phyloP scores from a whole-genome alignment of 2,329 filamentous ascomycete species.

The Claviceps arundinis region DNA sequence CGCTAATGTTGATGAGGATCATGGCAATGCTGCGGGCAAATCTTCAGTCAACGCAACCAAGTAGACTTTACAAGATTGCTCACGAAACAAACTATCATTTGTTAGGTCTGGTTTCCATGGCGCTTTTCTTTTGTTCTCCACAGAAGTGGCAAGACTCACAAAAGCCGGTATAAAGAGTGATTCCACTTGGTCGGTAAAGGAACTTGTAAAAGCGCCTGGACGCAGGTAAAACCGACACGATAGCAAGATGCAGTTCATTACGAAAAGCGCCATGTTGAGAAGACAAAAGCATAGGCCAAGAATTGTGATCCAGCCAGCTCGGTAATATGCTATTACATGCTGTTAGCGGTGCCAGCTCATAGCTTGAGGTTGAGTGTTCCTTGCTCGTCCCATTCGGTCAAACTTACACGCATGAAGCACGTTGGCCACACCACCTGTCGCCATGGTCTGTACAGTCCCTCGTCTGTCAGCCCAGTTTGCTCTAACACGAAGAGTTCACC shows the following conservation, averaged over 20 bases:
- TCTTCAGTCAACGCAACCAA: background rate
- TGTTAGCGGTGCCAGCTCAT: background rate
- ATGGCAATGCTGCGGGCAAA: slow-evolving; percentile 40
- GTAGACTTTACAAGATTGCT: slow-evolving; percentile 10
- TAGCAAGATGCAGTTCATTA: slow-evolving; percentile 50
- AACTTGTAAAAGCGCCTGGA: slow-evolving; percentile 56
- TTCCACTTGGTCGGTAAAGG: slow-evolving; percentile 65
- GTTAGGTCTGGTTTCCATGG: background rate
- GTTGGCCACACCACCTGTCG: slow-evolving; percentile 43
- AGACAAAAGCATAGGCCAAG: slow-evolving; percentile 50
- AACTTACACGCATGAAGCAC: slow-evolving; percentile 27
- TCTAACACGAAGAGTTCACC: background rate
- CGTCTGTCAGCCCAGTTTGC: background rate
- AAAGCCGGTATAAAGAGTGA: slow-evolving; percentile 63
- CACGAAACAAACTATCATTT: slow-evolving; percentile 28
- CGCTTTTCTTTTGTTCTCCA: background rate
- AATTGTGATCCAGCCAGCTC: slow-evolving; percentile 39
- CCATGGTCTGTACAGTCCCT: slow-evolving; percentile 22
- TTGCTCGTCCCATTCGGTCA: background rate
- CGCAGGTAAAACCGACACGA: slow-evolving; percentile 54
- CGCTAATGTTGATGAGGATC: slow-evolving; percentile 62
- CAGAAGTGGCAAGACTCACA: slow-evolving; percentile 18
- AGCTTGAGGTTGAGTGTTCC: background rate
- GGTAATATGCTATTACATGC: slow-evolving; percentile 4
- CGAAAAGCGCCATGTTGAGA: slow-evolving; percentile 49